Evolutionary conservation across 164 flowering plant genomes (phyloP).

Genomic region (Nymphaea colorata): DNA sequence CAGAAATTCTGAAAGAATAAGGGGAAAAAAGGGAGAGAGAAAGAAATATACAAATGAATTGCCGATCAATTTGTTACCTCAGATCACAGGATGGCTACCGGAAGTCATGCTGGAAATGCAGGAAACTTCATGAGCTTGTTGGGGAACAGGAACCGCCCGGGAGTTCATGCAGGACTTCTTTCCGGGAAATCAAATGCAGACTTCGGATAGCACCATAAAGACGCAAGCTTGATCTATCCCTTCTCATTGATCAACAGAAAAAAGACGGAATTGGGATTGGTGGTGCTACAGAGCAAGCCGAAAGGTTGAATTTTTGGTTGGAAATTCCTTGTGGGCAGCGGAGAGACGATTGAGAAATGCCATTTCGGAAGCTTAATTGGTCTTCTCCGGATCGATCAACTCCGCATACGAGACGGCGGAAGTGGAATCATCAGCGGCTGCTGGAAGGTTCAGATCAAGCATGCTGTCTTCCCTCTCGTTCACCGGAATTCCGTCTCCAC

Average conservation of each 20-base stretch:
- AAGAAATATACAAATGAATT: not conserved
- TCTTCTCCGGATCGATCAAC: not conserved
- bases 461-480: conserved; percentile 17
- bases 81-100: not conserved
- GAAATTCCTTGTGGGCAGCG: not conserved
- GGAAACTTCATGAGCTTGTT: not conserved
- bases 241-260: not conserved
- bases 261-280: not conserved
- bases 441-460: conserved; percentile 75
- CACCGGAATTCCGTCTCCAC: conserved; percentile 8
- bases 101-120: not conserved
- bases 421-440: conserved; percentile 16
- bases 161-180: too few species aligned
- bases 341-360: not conserved
- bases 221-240: not conserved
- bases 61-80: not conserved
- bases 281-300: not conserved
- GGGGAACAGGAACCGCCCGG: not conserved
- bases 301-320: not conserved
- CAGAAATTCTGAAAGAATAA: too few species aligned
- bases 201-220: not conserved
- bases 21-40: not conserved
- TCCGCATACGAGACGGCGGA: not conserved
- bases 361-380: not conserved
- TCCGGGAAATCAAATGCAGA: too few species aligned